A percentile compares a stretch with the other conserved stretches of the same genome.
phyloP scores from a whole-genome alignment of 768 basidiomycete genomes.

The Leccinum fibrillosum region DNA sequence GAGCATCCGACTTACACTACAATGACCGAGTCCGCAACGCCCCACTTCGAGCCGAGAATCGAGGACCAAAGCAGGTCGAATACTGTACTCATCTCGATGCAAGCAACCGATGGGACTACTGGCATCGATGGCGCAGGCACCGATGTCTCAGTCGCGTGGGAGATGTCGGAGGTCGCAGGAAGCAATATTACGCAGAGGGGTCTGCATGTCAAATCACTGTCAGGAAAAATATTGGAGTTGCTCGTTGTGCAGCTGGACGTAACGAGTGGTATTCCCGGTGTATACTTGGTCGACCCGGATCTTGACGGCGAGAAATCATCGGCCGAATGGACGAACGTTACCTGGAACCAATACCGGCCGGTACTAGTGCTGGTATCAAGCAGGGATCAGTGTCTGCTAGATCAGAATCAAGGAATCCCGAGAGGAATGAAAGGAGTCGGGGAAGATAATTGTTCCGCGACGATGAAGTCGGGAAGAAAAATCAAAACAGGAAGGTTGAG shows the following conservation, averaged over 20 bases:
- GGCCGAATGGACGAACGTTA: not conserved
- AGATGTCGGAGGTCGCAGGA: slow-evolving; percentile 4
- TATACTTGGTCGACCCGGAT: not conserved
- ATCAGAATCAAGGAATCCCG: not conserved
- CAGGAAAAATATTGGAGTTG: not conserved
- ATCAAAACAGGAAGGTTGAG: slow-evolving; percentile 1
- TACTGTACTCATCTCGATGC: not conserved
- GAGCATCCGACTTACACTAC: not conserved
- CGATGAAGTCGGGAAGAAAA: not conserved
- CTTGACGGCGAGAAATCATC: not conserved
- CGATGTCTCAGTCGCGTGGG: slow-evolving; percentile 11
- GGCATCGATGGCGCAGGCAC: not conserved
- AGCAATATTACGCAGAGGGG: not conserved
- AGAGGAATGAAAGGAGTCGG: not conserved
- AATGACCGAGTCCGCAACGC: not conserved
- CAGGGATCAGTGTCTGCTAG: not conserved
- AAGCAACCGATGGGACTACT: not conserved
- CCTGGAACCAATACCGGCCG: slow-evolving; percentile 5
- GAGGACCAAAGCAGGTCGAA: not conserved
- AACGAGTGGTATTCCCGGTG: not conserved
- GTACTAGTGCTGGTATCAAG: not conserved
- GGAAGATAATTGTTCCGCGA: not conserved
- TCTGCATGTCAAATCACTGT: slow-evolving; percentile 2
- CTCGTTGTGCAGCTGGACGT: not conserved
- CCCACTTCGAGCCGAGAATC: not conserved